Base-by-base conservation (phyloP, 2,329 filamentous ascomycete species). In the Exserohilum rostratum region DNA sequence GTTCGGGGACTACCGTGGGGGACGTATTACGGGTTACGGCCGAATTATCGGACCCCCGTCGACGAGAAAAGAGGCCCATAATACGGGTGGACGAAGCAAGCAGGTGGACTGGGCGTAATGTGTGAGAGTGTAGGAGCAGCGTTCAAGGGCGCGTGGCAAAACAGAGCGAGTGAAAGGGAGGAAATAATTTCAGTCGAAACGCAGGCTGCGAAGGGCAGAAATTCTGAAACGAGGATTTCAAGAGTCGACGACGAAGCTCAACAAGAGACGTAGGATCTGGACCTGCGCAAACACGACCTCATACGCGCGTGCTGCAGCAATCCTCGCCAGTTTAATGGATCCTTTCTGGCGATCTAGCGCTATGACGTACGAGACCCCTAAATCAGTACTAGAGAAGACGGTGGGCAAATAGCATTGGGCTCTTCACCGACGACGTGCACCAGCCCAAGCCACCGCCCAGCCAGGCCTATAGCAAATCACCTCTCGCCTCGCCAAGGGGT, bases 31-130 rank as follows among this genome's bases (percentile, higher is more conserved):
- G 46, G 10, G 46, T 37, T 18, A 46, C 49, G 15, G 52, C 57
- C 35, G 64, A 61, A 54, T 65, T 48, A 49, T 61, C 42, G 33
- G 60, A 67, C 10, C 45, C 40, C 33, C 53, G 51, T 30, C 60
- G 64, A 42, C 66, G 69, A 43, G 55, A 55, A 58, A 71, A 72
- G 55, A 73, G 58, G 38, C 47, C 43, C 68, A 64, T 62, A 17
- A 33, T 56, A 35, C 2, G 17, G 31, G 25, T 11, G 30, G 13
- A 9, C 20, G 35, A 18, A 38, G 25, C 27, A 34, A 33, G 44
- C 35, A 35, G 12, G 43, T 31, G 31, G 30, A 34, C 12, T 30
- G 7, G 43, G 39, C 11, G 39, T 7, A 12, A 13, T 42, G 22
- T n/a, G 30, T 15, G 30, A 9, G 33, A 38, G 25, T 17, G 13